Percentiles rank a stretch among this genome's conserved stretches.
Evolutionary conservation across 1,284 basidiomycete genomes (phyloP).

Genomic region (Apiotrichum sp.): DNA sequence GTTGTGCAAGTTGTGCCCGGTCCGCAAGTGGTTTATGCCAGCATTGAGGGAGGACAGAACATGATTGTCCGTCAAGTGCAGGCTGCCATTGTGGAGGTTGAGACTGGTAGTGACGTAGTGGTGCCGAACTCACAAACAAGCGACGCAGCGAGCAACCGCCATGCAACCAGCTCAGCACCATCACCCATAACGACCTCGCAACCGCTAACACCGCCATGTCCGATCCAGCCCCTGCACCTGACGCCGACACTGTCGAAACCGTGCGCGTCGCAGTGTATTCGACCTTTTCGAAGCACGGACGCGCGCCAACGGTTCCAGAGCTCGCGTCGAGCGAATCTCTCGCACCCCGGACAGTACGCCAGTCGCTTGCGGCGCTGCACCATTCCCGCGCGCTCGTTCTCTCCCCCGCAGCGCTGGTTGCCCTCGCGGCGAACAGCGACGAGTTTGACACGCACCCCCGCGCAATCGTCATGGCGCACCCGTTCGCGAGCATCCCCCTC

Average conservation of each 20-base stretch:
- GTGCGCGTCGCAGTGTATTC: slow-evolving; percentile 6
- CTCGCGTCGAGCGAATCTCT: not conserved
- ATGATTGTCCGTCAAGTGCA: no score
- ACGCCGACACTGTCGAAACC: not conserved
- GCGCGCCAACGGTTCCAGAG: not conserved
- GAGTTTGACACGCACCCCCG: not conserved
- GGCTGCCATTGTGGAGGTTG: no score
- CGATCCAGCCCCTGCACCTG: no score
- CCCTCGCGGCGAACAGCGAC: not conserved
- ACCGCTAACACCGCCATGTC: no score
- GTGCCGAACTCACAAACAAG: no score
- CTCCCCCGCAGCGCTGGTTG: not conserved
- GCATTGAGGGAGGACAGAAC: no score
- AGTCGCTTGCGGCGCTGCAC: not conserved
- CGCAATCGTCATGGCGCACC: slow-evolving; percentile 8
- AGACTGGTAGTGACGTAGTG: no score
- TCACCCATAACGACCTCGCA: no score
- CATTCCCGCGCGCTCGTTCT: slow-evolving; percentile 2
- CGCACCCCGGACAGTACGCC: not conserved
- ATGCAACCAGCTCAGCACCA: no score
- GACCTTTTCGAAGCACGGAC: not conserved
- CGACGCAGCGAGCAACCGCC: no score
- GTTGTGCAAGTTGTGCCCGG: no score
- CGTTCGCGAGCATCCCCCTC: slow-evolving; percentile 6
- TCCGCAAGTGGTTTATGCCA: no score